Base-by-base conservation (phyloP, 1,139 yeast species). In the Scheffersomyces illinoinensis region DNA sequence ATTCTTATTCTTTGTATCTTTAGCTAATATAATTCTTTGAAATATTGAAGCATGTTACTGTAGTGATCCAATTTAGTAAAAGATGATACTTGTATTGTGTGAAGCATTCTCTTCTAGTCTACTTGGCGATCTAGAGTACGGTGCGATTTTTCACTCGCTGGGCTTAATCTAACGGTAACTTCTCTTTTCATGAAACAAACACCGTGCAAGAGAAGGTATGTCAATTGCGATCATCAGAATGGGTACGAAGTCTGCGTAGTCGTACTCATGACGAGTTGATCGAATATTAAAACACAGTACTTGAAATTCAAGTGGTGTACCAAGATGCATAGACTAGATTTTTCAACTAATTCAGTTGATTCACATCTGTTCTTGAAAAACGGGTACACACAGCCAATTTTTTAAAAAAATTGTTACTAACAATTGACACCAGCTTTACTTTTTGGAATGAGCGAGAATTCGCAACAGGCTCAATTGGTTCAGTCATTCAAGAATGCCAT, bases 401-500 rank as follows among this genome's bases (percentile, higher is more conserved):
- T 7, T 48, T 14, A 6, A 14, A 48, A 48, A 8, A 2, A 17
- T 17, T 1, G n/a, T 3, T 48, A 48, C 26, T 48, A 48, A 48
- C 51, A 48, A 48, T 48, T 48, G 51, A 20, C 51, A 10, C 18
- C 24, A 48, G 51, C 21, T 7, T 4, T 14, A 48, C n/a, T n/a
- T 19, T 23, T 6, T 20, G n/a, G 8, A n/a, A 48, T 48, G 51
- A 20, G 24, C 24, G 26, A 20, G n/a, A n/a, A 17, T 14, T 48
- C 51, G 14, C 18, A 17, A 17, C 51, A 48, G 24, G 53, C 55
- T 10, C 43, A 52, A 20, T 66, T 87, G 26, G 77, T 86, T 0
- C 75, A 76, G 1, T 59, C 68, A n/a, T 85, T 88, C 66, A 76
- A 83, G 46, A 69, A 74, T 52, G 87, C 90, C 47, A 75, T 90